Evolutionary conservation across 768 basidiomycete genomes (phyloP), one percentile per base, ranked within the genome.

Genomic region (Boletus sp.): DNA sequence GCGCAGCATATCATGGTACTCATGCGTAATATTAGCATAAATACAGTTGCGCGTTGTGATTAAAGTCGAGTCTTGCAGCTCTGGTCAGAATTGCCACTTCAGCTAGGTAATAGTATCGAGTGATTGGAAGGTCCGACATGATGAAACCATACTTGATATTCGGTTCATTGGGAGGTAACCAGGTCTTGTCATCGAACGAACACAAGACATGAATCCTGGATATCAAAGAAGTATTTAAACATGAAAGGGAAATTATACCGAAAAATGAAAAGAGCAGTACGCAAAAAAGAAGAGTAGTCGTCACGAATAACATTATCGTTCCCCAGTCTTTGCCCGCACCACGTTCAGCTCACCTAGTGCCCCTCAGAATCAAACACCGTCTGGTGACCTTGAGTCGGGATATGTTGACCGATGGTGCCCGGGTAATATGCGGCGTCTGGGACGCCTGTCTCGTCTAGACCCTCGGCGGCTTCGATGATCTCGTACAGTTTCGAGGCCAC

Each of bases 381-480:
- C 44, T 70, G 75, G 52, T 77, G 73, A 33, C 74, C 72, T 28
- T 75, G 72, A 18, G 79, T 64, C 8, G 77, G 72, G 61, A 85
- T 77, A 62, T 87, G 86, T 48, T 81, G 80, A n/a, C 85, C 84
- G 2, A 75, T 75, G 11, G 80, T 75, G 35, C 81, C 77, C 0
- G 94, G 94, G 29, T 94, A 84, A 69, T 92, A 97, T 3, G 91
- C 82, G 29, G 81, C 77, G 24, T 89, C 82, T 0, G 94, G 94
- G 20, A 96, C 75, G 3, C 86, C 86, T 0, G 78, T 76, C 76
- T 97, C 94, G 68, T 97, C 94, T 47, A 96, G 76, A 35, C 94
- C 94, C 73, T 95, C 94, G 8, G 93, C 93, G 35, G 92, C 90
- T 75, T 98, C 96, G 63, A 99, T 96, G 67, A 98, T 88, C 70